Percentiles rank a stretch among this genome's conserved stretches.
Evolutionary conservation across 148 eudicot genomes (phyloP).

Genomic region (Spergularia bocconei): DNA sequence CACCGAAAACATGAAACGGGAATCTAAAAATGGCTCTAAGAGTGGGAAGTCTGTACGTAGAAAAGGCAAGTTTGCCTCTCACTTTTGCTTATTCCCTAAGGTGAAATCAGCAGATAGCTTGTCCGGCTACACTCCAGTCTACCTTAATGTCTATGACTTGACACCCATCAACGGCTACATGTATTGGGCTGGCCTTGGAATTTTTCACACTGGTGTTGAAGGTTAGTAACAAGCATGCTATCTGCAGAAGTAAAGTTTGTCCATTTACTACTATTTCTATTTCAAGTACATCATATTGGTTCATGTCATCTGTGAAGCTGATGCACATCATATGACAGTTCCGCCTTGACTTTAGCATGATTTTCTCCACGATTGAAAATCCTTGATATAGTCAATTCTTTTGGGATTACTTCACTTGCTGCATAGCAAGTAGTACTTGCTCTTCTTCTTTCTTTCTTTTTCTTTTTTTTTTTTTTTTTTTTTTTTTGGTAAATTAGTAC

Average conservation of each 20-base stretch:
- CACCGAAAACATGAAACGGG: conserved; percentile 38
- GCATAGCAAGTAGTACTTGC: too few relatives aligned
- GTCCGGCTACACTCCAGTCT: conserved; percentile 59
- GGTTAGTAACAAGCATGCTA: conserved; percentile 44
- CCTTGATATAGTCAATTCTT: too few relatives aligned
- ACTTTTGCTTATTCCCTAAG: conserved; percentile 58
- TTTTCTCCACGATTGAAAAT: too few relatives aligned
- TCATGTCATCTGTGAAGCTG: too few relatives aligned
- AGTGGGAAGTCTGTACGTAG: conserved; percentile 41
- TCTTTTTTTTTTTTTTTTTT: too few relatives aligned
- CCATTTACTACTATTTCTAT: too few relatives aligned
- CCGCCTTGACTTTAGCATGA: too few relatives aligned
- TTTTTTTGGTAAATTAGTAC: too few relatives aligned
- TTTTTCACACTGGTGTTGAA: conserved; percentile 84
- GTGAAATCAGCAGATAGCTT: conserved; percentile 47
- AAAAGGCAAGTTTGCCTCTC: conserved; percentile 40
- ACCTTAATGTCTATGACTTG: conserved; percentile 86
- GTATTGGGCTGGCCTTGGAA: conserved; percentile 91
- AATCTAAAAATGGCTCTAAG: conserved; percentile 39
- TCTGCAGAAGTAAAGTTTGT: conserved; percentile 9
- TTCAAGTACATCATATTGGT: too few relatives aligned
- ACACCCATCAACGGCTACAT: conserved; percentile 73
- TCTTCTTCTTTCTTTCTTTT: too few relatives aligned
- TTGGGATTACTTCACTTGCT: too few relatives aligned
- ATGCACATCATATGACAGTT: too few relatives aligned